Conservation (phyloP, 192 early-diverging fungal species). For the Linnemannia exigua region DNA sequence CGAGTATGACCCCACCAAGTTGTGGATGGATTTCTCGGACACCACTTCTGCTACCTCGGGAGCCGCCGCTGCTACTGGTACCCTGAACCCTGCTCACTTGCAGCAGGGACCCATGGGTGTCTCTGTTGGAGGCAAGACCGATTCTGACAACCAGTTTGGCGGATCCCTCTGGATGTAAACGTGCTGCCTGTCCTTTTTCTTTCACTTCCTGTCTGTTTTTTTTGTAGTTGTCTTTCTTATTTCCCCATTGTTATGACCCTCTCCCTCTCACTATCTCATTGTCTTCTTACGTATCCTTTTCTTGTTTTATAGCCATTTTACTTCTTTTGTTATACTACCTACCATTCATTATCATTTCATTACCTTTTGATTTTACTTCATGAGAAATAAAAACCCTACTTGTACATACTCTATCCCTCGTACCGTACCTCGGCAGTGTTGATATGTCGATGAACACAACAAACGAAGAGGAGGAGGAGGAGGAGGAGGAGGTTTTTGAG, state of each 20-base stretch:
- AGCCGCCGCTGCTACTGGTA: background rate
- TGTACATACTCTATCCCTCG: background rate
- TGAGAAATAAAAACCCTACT: slow-evolving; percentile 3
- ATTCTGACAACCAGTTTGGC: slow-evolving; percentile 24
- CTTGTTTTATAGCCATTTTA: background rate
- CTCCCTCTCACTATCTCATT: background rate
- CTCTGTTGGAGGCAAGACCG: background rate
- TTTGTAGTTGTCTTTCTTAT: background rate
- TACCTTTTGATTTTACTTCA: background rate
- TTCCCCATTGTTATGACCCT: background rate
- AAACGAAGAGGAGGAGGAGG: background rate
- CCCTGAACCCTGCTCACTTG: slow-evolving; percentile 41
- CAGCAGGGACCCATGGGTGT: slow-evolving; percentile 15
- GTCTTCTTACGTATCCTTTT: background rate
- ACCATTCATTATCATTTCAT: background rate
- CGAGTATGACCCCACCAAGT: slow-evolving; percentile 50
- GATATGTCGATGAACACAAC: too few relatives aligned
- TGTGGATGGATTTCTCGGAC: slow-evolving; percentile 51
- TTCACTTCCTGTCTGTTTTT: background rate
- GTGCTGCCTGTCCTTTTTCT: background rate
- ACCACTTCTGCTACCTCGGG: background rate
- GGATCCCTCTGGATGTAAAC: slow-evolving; percentile 37
- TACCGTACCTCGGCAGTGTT: background rate
- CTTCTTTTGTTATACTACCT: background rate
- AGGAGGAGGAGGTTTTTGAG: too few relatives aligned